Conservation (phyloP, 2,329 filamentous ascomycete genomes). For the Apiospora malaysiana region DNA sequence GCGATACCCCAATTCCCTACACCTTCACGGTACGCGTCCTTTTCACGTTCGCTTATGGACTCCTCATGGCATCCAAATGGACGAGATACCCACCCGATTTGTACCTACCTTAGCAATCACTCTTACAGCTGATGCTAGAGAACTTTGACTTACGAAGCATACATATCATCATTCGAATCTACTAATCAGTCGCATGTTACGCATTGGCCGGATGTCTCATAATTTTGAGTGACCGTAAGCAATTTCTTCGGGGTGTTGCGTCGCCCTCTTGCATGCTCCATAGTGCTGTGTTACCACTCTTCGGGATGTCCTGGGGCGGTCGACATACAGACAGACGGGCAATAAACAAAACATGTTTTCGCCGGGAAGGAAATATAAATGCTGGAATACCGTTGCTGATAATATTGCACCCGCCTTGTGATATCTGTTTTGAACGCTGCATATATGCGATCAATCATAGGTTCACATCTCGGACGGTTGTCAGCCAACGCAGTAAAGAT, state of each 20-base stretch:
- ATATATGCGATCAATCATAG: too few relatives aligned
- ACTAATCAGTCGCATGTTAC: neutral
- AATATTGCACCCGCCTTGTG: too few relatives aligned
- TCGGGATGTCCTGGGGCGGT: neutral
- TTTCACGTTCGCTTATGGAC: neutral
- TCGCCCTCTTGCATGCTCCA: neutral
- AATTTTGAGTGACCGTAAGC: neutral
- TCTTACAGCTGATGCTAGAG: neutral
- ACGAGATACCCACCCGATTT: neutral
- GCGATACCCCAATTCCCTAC: conserved; percentile 7
- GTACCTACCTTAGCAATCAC: neutral
- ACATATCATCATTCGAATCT: neutral
- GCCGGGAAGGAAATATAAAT: neutral
- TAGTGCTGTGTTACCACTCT: neutral
- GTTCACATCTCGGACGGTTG: too few relatives aligned
- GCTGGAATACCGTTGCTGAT: too few relatives aligned
- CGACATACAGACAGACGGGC: neutral
- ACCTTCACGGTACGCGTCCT: neutral
- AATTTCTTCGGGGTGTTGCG: neutral
- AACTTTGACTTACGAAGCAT: neutral
- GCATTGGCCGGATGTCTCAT: neutral
- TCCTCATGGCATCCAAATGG: neutral
- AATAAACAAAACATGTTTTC: neutral
- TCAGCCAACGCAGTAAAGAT: neutral
- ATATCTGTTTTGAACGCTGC: too few relatives aligned